Conservation (phyloP, 345 rosid genomes). For the Carallia pectinifolia region DNA sequence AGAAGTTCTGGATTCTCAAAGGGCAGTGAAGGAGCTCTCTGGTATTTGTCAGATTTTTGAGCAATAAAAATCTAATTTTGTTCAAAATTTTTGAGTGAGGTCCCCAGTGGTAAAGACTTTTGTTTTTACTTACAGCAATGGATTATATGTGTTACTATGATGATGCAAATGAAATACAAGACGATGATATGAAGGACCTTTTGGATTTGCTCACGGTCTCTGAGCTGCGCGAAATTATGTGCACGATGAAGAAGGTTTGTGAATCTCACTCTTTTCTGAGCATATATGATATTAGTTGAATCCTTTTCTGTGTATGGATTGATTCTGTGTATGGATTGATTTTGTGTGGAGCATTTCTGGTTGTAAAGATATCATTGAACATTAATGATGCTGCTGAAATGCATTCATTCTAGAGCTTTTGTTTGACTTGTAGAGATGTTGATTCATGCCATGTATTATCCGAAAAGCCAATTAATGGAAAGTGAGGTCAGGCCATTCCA, state of each 20-base stretch:
- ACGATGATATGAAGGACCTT: constrained; percentile 48
- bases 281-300: too few relatives aligned
- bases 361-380: too few relatives aligned
- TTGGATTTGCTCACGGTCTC: constrained; percentile 50
- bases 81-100: constrained; percentile 2
- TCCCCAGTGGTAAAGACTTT: constrained; percentile 7
- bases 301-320: too few relatives aligned
- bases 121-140: constrained; percentile 39
- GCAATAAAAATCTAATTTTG: neutral
- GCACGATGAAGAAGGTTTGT: constrained; percentile 22
- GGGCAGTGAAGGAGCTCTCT: constrained; percentile 56
- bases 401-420: too few relatives aligned
- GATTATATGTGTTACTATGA: constrained; percentile 49
- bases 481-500: too few relatives aligned
- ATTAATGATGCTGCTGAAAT: too few relatives aligned
- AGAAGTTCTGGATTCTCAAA: constrained; percentile 56
- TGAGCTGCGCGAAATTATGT: constrained; percentile 69
- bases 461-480: too few relatives aligned
- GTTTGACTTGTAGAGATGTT: too few relatives aligned
- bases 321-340: too few relatives aligned
- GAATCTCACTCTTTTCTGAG: too few relatives aligned
- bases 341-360: too few relatives aligned
- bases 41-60: constrained; percentile 35
- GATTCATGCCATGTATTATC: too few relatives aligned
- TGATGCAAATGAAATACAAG: constrained; percentile 37